Conservation (phyloP, 2,329 filamentous ascomycete genomes). For the Alternaria novae-zelandiae region DNA sequence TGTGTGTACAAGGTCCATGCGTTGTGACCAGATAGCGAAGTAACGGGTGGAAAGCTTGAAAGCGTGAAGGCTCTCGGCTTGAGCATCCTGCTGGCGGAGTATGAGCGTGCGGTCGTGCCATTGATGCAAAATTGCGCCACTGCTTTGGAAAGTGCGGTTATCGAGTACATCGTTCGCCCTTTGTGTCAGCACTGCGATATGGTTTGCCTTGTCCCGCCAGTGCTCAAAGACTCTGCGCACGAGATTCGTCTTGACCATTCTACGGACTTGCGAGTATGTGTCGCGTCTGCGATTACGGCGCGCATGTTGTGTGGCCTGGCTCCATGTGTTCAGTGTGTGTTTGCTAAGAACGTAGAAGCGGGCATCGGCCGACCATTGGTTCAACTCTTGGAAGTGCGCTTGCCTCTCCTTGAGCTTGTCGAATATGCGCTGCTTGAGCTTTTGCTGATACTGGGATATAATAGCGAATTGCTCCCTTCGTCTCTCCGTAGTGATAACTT, state of each 20-base stretch:
- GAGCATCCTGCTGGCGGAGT: constrained; percentile 22
- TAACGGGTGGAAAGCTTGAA: constrained; percentile 40
- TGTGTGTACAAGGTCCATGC: constrained; percentile 29
- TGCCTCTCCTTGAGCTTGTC: constrained; percentile 44
- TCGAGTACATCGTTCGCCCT: constrained; percentile 42
- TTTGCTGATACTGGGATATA: constrained; percentile 51
- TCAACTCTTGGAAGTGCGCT: constrained; percentile 55
- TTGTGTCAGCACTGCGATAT: constrained; percentile 24
- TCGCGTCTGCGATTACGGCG: constrained; percentile 61
- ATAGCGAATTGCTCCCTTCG: constrained; percentile 46
- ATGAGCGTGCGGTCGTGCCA: constrained; percentile 52
- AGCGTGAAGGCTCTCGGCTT: constrained; percentile 33
- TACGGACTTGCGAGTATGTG: constrained; percentile 61
- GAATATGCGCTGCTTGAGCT: constrained; percentile 48
- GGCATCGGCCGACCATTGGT: constrained; percentile 62
- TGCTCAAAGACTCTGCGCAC: constrained; percentile 50
- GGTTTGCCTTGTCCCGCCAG: constrained; percentile 44
- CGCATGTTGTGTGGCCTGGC: constrained; percentile 56
- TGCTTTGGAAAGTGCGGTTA: constrained; percentile 26
- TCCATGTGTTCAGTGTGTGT: constrained; percentile 59
- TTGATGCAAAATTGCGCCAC: constrained; percentile 46
- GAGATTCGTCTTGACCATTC: constrained; percentile 61
- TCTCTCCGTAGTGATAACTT: constrained; percentile 30
- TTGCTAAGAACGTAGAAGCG: constrained; percentile 63
- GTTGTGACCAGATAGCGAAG: constrained; percentile 36